Evolutionary conservation across 371 early-diverging fungal genomes (phyloP).

Genomic region (Lichtheimia hyalospora): DNA sequence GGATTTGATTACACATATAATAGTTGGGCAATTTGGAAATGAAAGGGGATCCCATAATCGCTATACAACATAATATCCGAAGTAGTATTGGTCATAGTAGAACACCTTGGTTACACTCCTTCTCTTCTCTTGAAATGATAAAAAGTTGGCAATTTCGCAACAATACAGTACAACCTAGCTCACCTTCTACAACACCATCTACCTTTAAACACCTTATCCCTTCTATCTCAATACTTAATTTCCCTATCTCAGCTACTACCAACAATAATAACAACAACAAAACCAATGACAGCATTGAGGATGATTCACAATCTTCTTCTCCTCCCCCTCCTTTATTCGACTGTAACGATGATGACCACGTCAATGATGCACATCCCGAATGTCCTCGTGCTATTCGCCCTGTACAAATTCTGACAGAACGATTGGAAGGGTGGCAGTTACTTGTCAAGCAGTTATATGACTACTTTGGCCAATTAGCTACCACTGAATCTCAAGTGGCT

Average conservation of each 20-base stretch:
- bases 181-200: conserved; percentile 5
- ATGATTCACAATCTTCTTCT: not conserved
- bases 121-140: too few species aligned
- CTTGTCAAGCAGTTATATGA: conserved; percentile 26
- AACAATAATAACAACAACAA: not conserved
- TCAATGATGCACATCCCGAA: not conserved
- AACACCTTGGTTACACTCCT: too few species aligned
- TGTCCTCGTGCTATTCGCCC: conserved; percentile 27
- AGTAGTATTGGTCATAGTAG: too few species aligned
- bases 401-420: conserved; percentile 27
- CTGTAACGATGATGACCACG: conserved; percentile 10
- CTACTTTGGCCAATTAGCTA: conserved; percentile 27
- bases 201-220: conserved; percentile 35
- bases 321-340: conserved; percentile 34
- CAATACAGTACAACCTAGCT: not conserved
- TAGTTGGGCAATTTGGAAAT: too few species aligned
- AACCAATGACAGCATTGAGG: not conserved
- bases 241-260: conserved; percentile 8
- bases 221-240: conserved; percentile 32
- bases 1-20: too few species aligned
- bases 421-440: conserved; percentile 38
- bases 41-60: too few species aligned
- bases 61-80: too few species aligned
- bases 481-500: conserved; percentile 26
- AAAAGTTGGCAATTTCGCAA: not conserved